Percentiles rank a stretch among this genome's conserved stretches.
Evolutionary conservation across 108 stramenopile species (phyloP).

Genomic region (Cyclotella cryptica): DNA sequence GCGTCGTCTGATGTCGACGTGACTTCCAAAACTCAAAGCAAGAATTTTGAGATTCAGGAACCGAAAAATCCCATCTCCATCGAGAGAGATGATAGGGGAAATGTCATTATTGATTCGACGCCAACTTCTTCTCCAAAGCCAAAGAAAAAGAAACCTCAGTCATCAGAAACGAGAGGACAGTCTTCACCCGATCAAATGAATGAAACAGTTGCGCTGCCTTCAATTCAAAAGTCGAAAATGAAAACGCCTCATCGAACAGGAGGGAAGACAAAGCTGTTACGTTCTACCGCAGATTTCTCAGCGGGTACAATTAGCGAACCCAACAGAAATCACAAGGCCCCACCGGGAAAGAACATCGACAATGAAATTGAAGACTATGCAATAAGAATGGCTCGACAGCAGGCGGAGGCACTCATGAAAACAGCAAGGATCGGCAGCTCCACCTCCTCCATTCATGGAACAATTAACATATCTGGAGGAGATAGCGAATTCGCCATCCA

Average conservation of each 20-base stretch:
- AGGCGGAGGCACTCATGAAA: constrained; percentile 50
- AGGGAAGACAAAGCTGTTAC: background rate
- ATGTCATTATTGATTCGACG: constrained; percentile 62
- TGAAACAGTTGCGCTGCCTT: too few relatives aligned
- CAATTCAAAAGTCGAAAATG: too few relatives aligned
- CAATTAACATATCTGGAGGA: constrained; percentile 38
- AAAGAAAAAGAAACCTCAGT: background rate
- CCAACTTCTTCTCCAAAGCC: background rate
- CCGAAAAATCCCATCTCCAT: constrained; percentile 22
- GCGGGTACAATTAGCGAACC: background rate
- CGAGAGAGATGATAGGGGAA: constrained; percentile 34
- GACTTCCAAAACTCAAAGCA: constrained; percentile 11
- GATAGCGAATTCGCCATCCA: constrained; percentile 71
- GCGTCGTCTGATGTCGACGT: constrained; percentile 45
- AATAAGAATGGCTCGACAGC: constrained; percentile 38
- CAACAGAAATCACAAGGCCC: background rate
- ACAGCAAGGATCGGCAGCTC: constrained; percentile 25
- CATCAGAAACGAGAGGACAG: constrained; percentile 4
- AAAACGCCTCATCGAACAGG: too few relatives aligned
- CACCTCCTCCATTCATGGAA: constrained; percentile 30
- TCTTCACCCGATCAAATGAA: constrained; percentile 1
- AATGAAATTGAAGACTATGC: constrained; percentile 53
- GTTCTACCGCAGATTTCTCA: too few relatives aligned
- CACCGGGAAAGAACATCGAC: background rate
- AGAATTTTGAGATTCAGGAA: background rate